Conservation (phyloP, 768 basidiomycete species). For the Punctularia strigosozonata region DNA sequence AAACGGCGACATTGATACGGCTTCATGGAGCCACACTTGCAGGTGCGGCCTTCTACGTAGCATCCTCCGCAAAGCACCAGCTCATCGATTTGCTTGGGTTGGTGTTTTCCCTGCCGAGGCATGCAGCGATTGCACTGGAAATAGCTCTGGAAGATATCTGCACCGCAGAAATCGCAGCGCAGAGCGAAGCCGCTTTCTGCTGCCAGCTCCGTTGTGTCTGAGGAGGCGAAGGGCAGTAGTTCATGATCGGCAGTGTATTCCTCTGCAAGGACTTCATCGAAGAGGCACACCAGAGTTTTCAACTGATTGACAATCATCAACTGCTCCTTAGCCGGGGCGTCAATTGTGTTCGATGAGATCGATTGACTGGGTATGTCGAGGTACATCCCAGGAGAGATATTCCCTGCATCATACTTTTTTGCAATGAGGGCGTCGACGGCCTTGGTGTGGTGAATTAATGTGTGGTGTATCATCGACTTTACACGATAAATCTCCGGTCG, state of each 20-base stretch:
- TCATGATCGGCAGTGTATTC: conserved; percentile 23
- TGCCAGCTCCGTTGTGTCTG: conserved; percentile 9
- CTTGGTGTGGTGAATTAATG: conserved; percentile 27
- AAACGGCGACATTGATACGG: conserved; percentile 49
- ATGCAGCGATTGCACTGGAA: conserved; percentile 55
- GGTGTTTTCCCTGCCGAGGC: background rate
- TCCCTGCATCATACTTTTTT: too few relatives aligned
- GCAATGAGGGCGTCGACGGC: conserved; percentile 8
- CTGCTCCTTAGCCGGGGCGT: too few relatives aligned
- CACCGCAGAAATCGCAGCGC: conserved; percentile 70
- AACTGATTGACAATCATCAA: too few relatives aligned
- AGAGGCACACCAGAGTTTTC: conserved; percentile 28
- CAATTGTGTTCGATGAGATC: too few relatives aligned
- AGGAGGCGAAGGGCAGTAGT: conserved; percentile 3
- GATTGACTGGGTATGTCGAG: too few relatives aligned
- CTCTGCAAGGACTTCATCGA: conserved; percentile 38
- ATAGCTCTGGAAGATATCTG: conserved; percentile 73
- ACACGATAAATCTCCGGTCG: conserved; percentile 68
- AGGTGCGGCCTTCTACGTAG: conserved; percentile 70
- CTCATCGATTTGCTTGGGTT: conserved; percentile 22
- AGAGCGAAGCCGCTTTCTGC: conserved; percentile 14
- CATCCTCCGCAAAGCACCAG: conserved; percentile 57
- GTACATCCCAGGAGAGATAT: too few relatives aligned
- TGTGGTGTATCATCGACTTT: conserved; percentile 50
- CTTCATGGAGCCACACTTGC: conserved; percentile 47